Evolutionary conservation across 495 filamentous ascomycete species (phyloP).

Genomic region (Hyaloscypha bicolor): DNA sequence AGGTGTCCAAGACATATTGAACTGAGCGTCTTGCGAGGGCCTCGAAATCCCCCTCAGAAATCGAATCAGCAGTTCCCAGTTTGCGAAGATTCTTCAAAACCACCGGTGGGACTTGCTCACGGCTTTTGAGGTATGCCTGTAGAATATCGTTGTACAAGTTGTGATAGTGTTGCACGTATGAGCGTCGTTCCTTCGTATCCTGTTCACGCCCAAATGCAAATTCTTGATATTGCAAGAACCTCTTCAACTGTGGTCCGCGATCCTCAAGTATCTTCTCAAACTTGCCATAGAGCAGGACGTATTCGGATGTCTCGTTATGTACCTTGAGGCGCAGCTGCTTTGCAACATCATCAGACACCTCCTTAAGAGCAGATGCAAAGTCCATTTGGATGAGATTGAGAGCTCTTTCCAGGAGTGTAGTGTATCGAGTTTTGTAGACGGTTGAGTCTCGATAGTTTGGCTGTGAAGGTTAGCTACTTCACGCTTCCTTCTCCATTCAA

Average conservation of each 20-base stretch:
- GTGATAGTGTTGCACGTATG: constrained; percentile 65
- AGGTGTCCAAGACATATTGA: constrained; percentile 45
- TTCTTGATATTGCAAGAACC: constrained; percentile 59
- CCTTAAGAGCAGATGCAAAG: constrained; percentile 48
- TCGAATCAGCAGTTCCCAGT: constrained; percentile 53
- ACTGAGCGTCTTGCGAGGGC: constrained; percentile 47
- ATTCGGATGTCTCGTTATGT: constrained; percentile 76
- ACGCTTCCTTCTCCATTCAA: not conserved
- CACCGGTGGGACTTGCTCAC: constrained; percentile 42
- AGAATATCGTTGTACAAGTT: constrained; percentile 58
- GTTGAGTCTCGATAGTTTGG: constrained; percentile 82
- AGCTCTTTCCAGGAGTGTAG: constrained; percentile 69
- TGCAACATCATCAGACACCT: constrained; percentile 69
- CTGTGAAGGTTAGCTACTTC: constrained; percentile 45
- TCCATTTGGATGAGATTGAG: constrained; percentile 55
- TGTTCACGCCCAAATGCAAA: constrained; percentile 64
- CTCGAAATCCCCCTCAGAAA: constrained; percentile 57
- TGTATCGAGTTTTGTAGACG: constrained; percentile 86
- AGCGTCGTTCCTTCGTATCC: constrained; percentile 67
- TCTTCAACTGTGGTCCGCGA: constrained; percentile 69
- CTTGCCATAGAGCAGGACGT: constrained; percentile 76
- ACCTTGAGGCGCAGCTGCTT: constrained; percentile 71
- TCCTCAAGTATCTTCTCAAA: constrained; percentile 69
- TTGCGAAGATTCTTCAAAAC: constrained; percentile 43
- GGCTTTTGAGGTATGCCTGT: constrained; percentile 65